Evolutionary conservation across 2,329 filamentous ascomycete genomes (phyloP).

Genomic region (Exophiala xenobiotica): DNA sequence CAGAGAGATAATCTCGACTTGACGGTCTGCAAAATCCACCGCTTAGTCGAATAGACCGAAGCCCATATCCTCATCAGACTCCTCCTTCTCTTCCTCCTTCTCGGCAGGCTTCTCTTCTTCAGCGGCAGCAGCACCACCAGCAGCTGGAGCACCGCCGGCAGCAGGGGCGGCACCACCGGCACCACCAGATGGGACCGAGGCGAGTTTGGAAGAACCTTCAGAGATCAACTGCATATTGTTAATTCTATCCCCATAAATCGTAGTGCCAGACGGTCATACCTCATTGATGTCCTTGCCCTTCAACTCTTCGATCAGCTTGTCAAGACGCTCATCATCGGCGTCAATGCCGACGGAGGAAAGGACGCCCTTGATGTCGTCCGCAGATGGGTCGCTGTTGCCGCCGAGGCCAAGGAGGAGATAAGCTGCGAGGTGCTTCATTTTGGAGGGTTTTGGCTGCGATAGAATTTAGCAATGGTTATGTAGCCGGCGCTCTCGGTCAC

Average conservation of each 20-base stretch:
- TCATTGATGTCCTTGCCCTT: constrained; percentile 73
- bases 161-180: constrained; percentile 65
- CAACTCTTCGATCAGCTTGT: constrained; percentile 83
- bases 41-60: constrained; percentile 67
- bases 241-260: constrained; percentile 31
- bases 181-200: constrained; percentile 93
- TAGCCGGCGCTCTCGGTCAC: background rate
- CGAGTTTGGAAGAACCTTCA: constrained; percentile 88
- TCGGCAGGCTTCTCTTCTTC: constrained; percentile 92
- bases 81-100: constrained; percentile 81
- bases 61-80: constrained; percentile 73
- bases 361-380: constrained; percentile 80
- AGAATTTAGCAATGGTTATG: constrained; percentile 2
- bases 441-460: constrained; percentile 44
- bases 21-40: constrained; percentile 7
- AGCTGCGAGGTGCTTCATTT: constrained; percentile 99
- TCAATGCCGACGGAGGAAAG: constrained; percentile 94
- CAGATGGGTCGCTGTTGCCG: constrained; percentile 87
- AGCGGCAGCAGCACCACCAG: constrained; percentile 76
- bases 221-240: constrained; percentile 71
- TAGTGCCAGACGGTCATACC: constrained; percentile 49
- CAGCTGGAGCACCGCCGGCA: constrained; percentile 61
- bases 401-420: constrained; percentile 95
- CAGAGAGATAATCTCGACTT: background rate
- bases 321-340: constrained; percentile 80